Evolutionary conservation across 208 protist species (phyloP).

Genomic region (Giardia muris): DNA sequence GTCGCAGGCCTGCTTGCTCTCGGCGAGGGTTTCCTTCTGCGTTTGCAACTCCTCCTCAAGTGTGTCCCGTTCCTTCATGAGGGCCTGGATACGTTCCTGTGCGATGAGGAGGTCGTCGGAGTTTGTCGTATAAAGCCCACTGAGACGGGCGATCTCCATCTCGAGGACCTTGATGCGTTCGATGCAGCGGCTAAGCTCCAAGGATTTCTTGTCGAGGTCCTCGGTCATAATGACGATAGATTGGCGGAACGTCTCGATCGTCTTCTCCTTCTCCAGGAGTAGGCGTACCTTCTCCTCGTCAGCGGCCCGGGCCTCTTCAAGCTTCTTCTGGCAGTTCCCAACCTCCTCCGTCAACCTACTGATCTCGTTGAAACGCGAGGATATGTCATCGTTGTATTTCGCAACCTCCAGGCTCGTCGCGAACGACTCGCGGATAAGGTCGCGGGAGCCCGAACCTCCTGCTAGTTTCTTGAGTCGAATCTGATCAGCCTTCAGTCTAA

Average conservation of each 20-base stretch:
- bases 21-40: no score
- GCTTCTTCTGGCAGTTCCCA: background rate
- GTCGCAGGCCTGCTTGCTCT: no score
- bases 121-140: no score
- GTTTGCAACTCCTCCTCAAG: conserved; percentile 7
- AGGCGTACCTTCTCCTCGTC: background rate
- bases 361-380: background rate
- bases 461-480: background rate
- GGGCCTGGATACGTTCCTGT: no score
- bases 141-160: background rate
- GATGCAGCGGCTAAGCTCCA: background rate
- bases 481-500: background rate
- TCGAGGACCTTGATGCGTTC: background rate
- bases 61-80: no score
- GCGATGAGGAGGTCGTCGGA: no score
- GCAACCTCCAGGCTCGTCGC: background rate
- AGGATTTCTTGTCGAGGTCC: background rate
- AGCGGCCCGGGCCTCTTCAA: background rate
- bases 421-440: background rate
- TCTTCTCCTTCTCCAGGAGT: background rate
- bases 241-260: background rate
- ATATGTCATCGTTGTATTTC: background rate
- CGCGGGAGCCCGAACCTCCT: background rate
- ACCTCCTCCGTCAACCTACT: background rate
- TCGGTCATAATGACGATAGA: background rate